Evolutionary conservation across 768 basidiomycete genomes (phyloP).

Genomic region (Filobasidium floriforme): DNA sequence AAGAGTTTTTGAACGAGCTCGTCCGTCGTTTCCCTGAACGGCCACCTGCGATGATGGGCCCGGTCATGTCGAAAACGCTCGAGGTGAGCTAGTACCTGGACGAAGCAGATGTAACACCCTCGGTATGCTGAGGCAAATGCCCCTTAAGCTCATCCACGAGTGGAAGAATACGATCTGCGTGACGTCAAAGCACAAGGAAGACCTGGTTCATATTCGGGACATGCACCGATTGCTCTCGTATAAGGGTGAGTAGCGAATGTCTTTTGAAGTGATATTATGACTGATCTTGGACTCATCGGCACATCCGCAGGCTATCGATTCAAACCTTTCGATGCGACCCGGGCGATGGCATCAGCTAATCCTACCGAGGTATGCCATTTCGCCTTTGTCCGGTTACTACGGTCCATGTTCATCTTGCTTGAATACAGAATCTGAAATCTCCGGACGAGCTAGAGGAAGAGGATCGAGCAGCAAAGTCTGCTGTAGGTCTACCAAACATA

Average conservation of each 20-base stretch:
- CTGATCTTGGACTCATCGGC: background rate
- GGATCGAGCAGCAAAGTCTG: conserved; percentile 86
- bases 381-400: too few relatives aligned
- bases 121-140: background rate
- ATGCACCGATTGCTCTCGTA: conserved; percentile 91
- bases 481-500: conserved; percentile 47
- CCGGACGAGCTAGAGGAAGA: conserved; percentile 94
- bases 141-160: conserved; percentile 58
- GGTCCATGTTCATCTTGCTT: too few relatives aligned
- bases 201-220: conserved; percentile 91
- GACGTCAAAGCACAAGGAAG: conserved; percentile 87
- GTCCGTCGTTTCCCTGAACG: conserved; percentile 96
- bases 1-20: conserved; percentile 96
- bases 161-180: conserved; percentile 93
- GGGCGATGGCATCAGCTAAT: conserved; percentile 43
- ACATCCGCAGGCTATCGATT: conserved; percentile 47
- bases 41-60: conserved; percentile 86
- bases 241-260: conserved; percentile 55
- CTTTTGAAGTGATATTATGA: conserved; percentile 39
- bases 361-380: conserved; percentile 43
- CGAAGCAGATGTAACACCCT: background rate
- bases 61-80: conserved; percentile 88
- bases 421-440: conserved; percentile 70
- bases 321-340: conserved; percentile 46
- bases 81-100: conserved; percentile 47